Evolutionary conservation across 495 filamentous ascomycete species (phyloP).

Genomic region (Rhizodiscina lignyota): DNA sequence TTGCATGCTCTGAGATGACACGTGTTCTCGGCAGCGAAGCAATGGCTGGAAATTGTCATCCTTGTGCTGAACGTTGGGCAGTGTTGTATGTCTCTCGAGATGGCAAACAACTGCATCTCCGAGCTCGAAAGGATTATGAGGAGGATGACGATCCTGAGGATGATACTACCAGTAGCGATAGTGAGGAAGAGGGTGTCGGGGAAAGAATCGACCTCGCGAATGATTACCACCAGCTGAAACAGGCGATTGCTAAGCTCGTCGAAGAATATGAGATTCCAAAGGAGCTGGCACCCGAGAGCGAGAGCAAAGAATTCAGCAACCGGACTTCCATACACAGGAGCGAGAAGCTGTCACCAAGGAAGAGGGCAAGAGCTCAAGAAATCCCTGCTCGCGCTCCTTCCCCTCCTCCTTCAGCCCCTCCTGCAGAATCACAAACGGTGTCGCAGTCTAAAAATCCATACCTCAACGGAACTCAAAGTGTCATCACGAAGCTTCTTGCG

Average conservation of each 20-base stretch:
- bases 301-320: slow-evolving; percentile 46
- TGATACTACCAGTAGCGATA: slow-evolving; percentile 45
- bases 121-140: slow-evolving; percentile 55
- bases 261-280: slow-evolving; percentile 63
- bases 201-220: slow-evolving; percentile 56
- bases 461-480: too few species aligned
- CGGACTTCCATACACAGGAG: slow-evolving; percentile 31
- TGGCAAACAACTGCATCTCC: slow-evolving; percentile 48
- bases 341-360: background rate
- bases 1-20: slow-evolving; percentile 48
- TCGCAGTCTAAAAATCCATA: slow-evolving; percentile 15
- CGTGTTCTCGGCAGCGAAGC: slow-evolving; percentile 42
- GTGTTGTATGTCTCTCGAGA: slow-evolving; percentile 62
- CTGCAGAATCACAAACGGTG: slow-evolving; percentile 1
- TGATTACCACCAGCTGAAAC: slow-evolving; percentile 69
- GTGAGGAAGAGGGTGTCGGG: slow-evolving; percentile 40
- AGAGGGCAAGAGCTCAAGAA: slow-evolving; percentile 3
- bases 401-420: too few species aligned
- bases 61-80: slow-evolving; percentile 56
- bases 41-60: slow-evolving; percentile 45
- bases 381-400: background rate
- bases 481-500: too few species aligned
- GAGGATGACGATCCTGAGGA: slow-evolving; percentile 45
- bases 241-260: slow-evolving; percentile 66
- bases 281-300: slow-evolving; percentile 32